These are phyloP conservation scores for Rhynchospora pubera DNA, from an alignment of 176 grass and related monocot species.

Conservation along the genomic window DNA sequence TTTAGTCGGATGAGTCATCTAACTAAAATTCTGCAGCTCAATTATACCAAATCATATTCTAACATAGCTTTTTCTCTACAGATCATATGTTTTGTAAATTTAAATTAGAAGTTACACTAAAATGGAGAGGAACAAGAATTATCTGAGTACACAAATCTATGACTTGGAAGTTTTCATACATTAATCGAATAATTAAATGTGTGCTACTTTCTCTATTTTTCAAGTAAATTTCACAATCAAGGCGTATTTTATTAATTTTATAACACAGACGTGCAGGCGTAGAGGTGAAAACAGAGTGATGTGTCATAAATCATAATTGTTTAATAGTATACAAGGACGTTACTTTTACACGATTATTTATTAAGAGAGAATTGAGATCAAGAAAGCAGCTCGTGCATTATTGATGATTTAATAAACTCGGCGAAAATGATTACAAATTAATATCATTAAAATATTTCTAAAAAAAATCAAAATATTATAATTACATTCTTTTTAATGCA, in stretches of 20 bases:
- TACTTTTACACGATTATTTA: not conserved
- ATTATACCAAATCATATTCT: not conserved
- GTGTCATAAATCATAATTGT: not conserved
- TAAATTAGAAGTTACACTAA: not conserved
- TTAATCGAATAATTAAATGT: not conserved
- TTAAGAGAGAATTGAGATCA: not conserved
- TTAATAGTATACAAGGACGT: not conserved
- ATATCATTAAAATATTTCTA: not conserved
- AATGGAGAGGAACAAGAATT: not conserved
- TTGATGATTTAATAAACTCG: not conserved
- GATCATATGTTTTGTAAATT: not conserved
- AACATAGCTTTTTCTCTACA: not conserved
- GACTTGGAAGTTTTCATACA: not conserved
- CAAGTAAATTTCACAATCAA: conserved; percentile 10
- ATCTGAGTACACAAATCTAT: not conserved
- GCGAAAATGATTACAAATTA: not conserved
- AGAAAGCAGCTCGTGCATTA: not conserved
- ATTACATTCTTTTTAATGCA: no score
- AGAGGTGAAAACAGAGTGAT: not conserved
- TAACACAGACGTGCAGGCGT: not conserved
- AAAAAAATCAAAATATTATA: not conserved
- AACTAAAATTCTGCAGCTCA: not conserved
- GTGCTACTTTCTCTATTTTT: not conserved
- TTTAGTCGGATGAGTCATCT: no score
- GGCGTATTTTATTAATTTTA: not conserved